Conservation (phyloP, 805 yeast genomes). For the Blastobotrys muscicola region DNA sequence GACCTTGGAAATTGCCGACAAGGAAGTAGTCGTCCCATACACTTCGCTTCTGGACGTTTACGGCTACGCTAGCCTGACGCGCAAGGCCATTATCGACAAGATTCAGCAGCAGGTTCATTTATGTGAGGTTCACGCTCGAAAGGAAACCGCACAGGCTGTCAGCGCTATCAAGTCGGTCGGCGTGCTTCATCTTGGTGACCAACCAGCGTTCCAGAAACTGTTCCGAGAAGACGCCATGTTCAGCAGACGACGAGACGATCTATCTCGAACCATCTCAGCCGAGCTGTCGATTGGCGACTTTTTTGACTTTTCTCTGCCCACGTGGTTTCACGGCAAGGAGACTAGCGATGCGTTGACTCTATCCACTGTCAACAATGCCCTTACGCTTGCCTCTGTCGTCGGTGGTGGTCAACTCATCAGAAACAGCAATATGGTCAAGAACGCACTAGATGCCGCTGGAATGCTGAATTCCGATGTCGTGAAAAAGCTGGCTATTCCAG, state of each 20-base stretch:
- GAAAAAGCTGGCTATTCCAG: conserved; percentile 45
- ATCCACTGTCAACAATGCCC: conserved; percentile 16
- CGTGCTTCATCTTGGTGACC: conserved; percentile 51
- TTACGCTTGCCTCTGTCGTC: conserved; percentile 22
- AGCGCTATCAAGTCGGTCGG: conserved; percentile 56
- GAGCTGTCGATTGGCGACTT: conserved; percentile 63
- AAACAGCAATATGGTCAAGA: conserved; percentile 15
- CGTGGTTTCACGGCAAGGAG: conserved; percentile 19
- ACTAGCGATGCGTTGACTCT: background rate
- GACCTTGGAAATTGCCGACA: conserved; percentile 34
- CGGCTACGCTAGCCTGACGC: conserved; percentile 62
- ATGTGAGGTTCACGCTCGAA: conserved; percentile 64
- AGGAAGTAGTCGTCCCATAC: conserved; percentile 44
- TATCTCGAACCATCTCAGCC: conserved; percentile 48
- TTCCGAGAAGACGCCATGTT: conserved; percentile 69
- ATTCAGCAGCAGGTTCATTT: conserved; percentile 53
- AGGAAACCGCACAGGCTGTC: conserved; percentile 50
- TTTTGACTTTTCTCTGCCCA: conserved; percentile 56
- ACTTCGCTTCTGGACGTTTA: conserved; percentile 55
- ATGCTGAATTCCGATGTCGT: conserved; percentile 8
- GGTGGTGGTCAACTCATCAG: conserved; percentile 21
- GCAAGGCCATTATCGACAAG: conserved; percentile 53
- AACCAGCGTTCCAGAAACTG: conserved; percentile 37
- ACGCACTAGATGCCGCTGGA: conserved; percentile 12
- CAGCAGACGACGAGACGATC: conserved; percentile 55